These are phyloP conservation scores for Astrocystis sublimbata DNA, from an alignment of 495 filamentous ascomycete genomes.

Conservation along the genomic window DNA sequence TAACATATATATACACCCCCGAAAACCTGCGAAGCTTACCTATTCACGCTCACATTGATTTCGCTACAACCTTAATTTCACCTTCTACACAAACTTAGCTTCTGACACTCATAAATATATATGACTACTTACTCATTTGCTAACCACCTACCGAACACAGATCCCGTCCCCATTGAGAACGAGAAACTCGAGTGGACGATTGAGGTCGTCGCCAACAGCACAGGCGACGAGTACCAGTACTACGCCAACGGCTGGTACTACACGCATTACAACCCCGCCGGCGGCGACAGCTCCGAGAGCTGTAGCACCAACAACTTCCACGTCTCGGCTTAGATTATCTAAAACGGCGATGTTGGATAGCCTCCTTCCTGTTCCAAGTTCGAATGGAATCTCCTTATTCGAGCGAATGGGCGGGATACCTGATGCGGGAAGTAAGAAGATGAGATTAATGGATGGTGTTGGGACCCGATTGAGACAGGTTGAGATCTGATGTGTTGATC, in stretches of 20 bases:
- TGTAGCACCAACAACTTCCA: slow-evolving; percentile 2
- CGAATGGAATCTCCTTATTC: slow-evolving; percentile 1
- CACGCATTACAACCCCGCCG: background rate
- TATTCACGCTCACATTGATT: slow-evolving; percentile 5
- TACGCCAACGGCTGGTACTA: background rate
- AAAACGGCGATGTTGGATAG: background rate
- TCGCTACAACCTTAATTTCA: background rate
- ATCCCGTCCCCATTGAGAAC: background rate
- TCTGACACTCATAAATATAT: background rate
- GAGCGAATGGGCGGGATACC: background rate
- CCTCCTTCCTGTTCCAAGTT: slow-evolving; percentile 4
- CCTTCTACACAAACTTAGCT: background rate
- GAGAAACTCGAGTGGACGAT: slow-evolving; percentile 3
- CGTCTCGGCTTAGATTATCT: slow-evolving; percentile 7
- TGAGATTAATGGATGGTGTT: background rate
- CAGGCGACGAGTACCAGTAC: slow-evolving; percentile 2
- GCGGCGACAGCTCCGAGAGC: slow-evolving; percentile 4
- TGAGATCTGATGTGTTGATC: slow-evolving; percentile 1
- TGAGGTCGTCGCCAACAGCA: slow-evolving; percentile 2
- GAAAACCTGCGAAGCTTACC: slow-evolving; percentile 2
- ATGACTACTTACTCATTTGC: background rate
- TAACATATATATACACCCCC: slow-evolving; percentile 1
- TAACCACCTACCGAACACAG: slow-evolving; percentile 2
- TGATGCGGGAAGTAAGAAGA: background rate
- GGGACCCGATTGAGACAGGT: slow-evolving; percentile 1